phyloP scores from a whole-genome alignment of 192 early-diverging fungal species.

The Mortierella alpina region DNA sequence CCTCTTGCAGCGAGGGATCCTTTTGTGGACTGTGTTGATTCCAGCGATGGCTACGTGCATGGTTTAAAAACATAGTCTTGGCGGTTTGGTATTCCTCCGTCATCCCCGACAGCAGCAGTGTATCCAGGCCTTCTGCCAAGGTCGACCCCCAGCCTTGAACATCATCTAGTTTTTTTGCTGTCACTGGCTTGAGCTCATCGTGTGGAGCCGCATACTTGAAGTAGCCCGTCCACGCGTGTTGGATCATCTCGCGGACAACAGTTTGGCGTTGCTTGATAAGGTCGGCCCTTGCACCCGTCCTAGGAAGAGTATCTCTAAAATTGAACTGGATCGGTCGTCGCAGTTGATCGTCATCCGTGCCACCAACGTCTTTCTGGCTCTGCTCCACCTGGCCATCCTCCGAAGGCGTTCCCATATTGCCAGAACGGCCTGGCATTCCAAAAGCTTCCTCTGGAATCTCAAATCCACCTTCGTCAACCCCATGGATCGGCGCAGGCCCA shows the following conservation, averaged over 20 bases:
- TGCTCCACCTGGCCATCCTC: background rate
- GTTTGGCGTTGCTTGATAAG: background rate
- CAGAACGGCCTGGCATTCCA: background rate
- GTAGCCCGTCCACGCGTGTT: constrained; percentile 33
- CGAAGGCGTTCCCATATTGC: background rate
- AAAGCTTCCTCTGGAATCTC: constrained; percentile 23
- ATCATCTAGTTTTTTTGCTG: background rate
- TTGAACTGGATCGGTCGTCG: constrained; percentile 24
- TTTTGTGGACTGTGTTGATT: background rate
- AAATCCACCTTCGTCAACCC: constrained; percentile 31
- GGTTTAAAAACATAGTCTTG: constrained; percentile 56
- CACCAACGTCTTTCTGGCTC: background rate
- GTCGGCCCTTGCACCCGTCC: background rate
- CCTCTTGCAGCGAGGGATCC: background rate
- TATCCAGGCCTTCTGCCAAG: constrained; percentile 77
- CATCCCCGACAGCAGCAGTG: constrained; percentile 72
- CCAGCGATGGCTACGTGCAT: constrained; percentile 44
- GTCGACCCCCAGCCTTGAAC: constrained; percentile 72
- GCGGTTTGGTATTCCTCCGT: constrained; percentile 68
- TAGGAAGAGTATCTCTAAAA: background rate
- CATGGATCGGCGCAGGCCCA: constrained; percentile 27
- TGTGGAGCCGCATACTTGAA: constrained; percentile 18
- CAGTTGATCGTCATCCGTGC: background rate
- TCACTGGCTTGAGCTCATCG: constrained; percentile 16
- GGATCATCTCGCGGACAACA: constrained; percentile 26